phyloP scores from a whole-genome alignment of 2,329 filamentous ascomycete genomes.

The Sporothrix curviconia region DNA sequence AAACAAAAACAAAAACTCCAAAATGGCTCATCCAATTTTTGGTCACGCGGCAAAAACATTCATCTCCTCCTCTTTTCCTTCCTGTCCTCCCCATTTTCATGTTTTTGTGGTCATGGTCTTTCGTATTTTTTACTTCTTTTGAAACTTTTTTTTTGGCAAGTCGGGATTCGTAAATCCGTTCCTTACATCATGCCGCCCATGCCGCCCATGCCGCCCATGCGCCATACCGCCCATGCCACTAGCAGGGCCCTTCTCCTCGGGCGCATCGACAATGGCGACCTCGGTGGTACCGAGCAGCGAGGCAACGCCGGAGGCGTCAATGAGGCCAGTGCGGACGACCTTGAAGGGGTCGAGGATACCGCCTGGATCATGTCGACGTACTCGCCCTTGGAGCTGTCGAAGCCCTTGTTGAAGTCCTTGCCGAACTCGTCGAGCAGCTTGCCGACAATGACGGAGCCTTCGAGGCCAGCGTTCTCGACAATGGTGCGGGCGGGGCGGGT shows the following conservation, averaged over 20 bases:
- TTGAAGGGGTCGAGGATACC: constrained; percentile 99
- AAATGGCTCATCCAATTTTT: constrained; percentile 1
- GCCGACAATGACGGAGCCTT: constrained; percentile 93
- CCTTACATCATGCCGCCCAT: constrained; percentile 59
- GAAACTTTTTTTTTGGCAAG: constrained; percentile 21
- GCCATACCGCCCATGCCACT: constrained; percentile 54
- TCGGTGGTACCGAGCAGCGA: constrained; percentile 96
- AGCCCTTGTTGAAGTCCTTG: constrained; percentile 94
- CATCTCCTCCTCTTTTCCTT: background rate
- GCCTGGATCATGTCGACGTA: constrained; percentile 95
- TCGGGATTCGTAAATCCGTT: background rate
- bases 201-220: constrained; percentile 46
- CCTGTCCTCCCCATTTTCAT: constrained; percentile 15
- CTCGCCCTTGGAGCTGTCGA: constrained; percentile 92
- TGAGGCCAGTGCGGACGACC: constrained; percentile 93
- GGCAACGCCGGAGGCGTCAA: constrained; percentile 92
- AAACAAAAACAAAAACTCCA: constrained; percentile 4
- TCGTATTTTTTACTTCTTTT: constrained; percentile 1
- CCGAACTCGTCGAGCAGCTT: constrained; percentile 95
- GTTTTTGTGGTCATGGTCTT: constrained; percentile 22
- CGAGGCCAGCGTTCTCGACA: constrained; percentile 93
- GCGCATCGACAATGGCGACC: constrained; percentile 92
- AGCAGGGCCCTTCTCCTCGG: constrained; percentile 77
- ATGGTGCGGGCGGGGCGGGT: constrained; percentile 91
- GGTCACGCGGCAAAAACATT: background rate